These are phyloP conservation scores for Spathaspora passalidarum DNA, from an alignment of 805 yeast genomes.

Conservation along the genomic window DNA sequence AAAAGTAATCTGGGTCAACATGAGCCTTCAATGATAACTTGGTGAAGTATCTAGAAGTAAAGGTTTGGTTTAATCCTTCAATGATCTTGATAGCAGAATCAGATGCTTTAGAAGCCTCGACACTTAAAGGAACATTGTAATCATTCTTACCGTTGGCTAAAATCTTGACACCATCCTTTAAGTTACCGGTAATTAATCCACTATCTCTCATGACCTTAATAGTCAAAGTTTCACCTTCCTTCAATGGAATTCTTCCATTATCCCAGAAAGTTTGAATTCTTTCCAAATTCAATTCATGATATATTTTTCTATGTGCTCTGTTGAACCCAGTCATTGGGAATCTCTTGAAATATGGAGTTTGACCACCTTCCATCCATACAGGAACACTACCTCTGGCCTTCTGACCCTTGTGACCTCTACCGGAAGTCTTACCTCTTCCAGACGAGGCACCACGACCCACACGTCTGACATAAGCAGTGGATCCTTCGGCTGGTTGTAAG, in stretches of 20 bases:
- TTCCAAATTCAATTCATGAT: conserved; percentile 61
- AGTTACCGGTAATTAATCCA: conserved; percentile 69
- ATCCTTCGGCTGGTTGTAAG: conserved; percentile 58
- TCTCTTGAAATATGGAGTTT: conserved; percentile 82
- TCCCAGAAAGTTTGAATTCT: conserved; percentile 71
- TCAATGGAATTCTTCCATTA: conserved; percentile 57
- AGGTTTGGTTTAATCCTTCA: conserved; percentile 70
- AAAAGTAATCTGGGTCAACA: conserved; percentile 67
- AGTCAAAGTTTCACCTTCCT: conserved; percentile 61
- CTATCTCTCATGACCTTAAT: conserved; percentile 74
- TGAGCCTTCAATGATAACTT: conserved; percentile 69
- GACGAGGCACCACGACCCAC: conserved; percentile 97
- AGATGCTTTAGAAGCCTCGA: conserved; percentile 85
- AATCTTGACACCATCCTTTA: conserved; percentile 78
- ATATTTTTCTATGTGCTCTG: conserved; percentile 53
- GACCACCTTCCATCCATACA: conserved; percentile 98
- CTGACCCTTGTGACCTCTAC: conserved; percentile 98
- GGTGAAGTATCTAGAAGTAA: conserved; percentile 66
- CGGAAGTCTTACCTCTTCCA: conserved; percentile 90
- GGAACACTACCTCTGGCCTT: conserved; percentile 91
- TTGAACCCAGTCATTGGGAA: conserved; percentile 89
- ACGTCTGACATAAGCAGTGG: conserved; percentile 62
- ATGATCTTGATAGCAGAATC: conserved; percentile 67
- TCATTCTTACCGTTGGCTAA: conserved; percentile 60
- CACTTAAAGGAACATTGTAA: conserved; percentile 58